phyloP scores from a whole-genome alignment of 192 early-diverging fungal genomes.

The Coemansia sp. region DNA sequence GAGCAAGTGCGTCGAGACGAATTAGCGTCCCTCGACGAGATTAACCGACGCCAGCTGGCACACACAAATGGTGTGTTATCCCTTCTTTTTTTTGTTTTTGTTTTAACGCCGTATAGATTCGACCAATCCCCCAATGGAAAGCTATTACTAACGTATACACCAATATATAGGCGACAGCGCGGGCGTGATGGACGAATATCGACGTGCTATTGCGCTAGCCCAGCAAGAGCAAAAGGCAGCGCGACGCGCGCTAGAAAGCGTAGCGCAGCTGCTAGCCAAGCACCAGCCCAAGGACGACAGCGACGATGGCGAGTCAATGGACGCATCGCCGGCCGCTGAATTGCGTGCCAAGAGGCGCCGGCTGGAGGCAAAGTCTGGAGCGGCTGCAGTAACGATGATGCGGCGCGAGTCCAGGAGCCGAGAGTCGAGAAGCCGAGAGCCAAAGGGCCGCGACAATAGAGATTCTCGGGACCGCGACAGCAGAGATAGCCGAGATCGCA shows the following conservation, averaged over 20 bases:
- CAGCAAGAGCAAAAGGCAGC: slow-evolving; percentile 34
- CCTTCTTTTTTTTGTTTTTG: too few species aligned
- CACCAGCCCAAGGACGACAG: not conserved
- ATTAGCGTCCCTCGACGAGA: slow-evolving; percentile 11
- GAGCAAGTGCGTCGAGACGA: slow-evolving; percentile 23
- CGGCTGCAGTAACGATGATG: not conserved
- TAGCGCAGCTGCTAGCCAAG: slow-evolving; percentile 21
- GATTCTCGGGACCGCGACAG: not conserved
- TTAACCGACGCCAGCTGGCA: slow-evolving; percentile 9
- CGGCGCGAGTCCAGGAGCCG: slow-evolving; percentile 18
- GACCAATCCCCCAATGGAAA: not conserved
- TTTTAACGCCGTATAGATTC: not conserved
- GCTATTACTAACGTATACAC: not conserved
- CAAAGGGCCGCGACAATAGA: slow-evolving; percentile 1
- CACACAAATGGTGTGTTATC: not conserved
- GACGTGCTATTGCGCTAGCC: slow-evolving; percentile 9
- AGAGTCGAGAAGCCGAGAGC: slow-evolving; percentile 1
- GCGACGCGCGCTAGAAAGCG: slow-evolving; percentile 20
- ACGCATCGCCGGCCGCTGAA: not conserved
- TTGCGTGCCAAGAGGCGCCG: slow-evolving; percentile 13
- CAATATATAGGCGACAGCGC: not conserved
- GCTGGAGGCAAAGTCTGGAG: slow-evolving; percentile 4
- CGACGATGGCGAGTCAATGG: slow-evolving; percentile 1
- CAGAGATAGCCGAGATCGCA: slow-evolving; percentile 3
- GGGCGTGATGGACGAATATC: slow-evolving; percentile 4